phyloP scores from a whole-genome alignment of 495 filamentous ascomycete species.

The Talaromyces nanjingensis region DNA sequence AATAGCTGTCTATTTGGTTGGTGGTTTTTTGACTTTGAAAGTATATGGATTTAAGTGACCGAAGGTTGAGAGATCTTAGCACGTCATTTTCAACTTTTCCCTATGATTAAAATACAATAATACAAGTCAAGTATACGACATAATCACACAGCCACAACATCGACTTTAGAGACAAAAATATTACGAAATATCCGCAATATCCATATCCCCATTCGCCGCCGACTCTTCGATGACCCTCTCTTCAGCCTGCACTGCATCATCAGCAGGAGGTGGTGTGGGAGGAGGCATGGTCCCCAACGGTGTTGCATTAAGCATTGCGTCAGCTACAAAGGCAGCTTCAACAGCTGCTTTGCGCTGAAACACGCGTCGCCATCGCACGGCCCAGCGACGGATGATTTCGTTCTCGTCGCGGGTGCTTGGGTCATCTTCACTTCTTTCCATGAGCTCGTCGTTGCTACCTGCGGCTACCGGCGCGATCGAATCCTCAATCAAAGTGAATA shows the following conservation, averaged over 20 bases:
- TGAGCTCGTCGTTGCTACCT: slow-evolving; percentile 65
- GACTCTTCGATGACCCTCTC: slow-evolving; percentile 4
- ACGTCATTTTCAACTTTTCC: neutral
- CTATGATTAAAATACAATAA: neutral
- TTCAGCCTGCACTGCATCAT: slow-evolving; percentile 1
- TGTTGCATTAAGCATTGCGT: slow-evolving; percentile 30
- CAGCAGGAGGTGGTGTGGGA: slow-evolving; percentile 11
- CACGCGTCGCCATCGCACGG: slow-evolving; percentile 74
- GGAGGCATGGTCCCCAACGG: slow-evolving; percentile 32
- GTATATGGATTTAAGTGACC: too few species aligned
- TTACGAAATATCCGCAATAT: slow-evolving; percentile 9
- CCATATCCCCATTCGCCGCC: slow-evolving; percentile 13
- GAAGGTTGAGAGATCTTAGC: too few species aligned
- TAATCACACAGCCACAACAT: neutral
- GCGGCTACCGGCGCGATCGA: slow-evolving; percentile 63
- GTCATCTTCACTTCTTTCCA: slow-evolving; percentile 42
- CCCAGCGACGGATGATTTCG: slow-evolving; percentile 72
- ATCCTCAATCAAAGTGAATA: slow-evolving; percentile 80
- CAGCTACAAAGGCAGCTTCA: slow-evolving; percentile 60
- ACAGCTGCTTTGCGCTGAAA: slow-evolving; percentile 77
- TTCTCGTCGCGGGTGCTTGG: slow-evolving; percentile 40
- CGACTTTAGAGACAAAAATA: neutral
- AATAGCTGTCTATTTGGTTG: neutral
- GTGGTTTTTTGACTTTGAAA: neutral
- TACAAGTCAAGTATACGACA: neutral